A percentile compares a stretch with the other conserved stretches of the same genome.
These are phyloP conservation scores for Firmiana major DNA, from an alignment of 345 rosid genomes.

Conservation along the genomic window DNA sequence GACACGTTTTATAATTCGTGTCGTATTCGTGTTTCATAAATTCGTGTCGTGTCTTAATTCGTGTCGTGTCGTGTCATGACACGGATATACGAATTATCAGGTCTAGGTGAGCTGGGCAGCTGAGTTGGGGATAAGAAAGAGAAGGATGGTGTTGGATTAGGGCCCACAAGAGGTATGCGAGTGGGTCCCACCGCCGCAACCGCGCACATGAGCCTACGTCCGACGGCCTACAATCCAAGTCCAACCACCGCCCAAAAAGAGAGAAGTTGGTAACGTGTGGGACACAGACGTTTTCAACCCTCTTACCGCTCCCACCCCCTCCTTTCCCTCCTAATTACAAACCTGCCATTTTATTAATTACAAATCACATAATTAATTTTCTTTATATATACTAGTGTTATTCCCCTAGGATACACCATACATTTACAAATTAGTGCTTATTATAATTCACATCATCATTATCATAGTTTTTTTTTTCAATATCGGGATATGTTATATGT, in stretches of 20 bases:
- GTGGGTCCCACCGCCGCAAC: conserved; percentile 31
- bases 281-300: neutral
- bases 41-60: too few relatives aligned
- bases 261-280: conserved; percentile 23
- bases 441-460: too few relatives aligned
- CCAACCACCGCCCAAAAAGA: conserved; percentile 21
- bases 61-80: too few relatives aligned
- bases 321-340: neutral
- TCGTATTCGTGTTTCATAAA: too few relatives aligned
- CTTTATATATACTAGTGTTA: too few relatives aligned
- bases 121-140: conserved; percentile 3
- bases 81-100: too few relatives aligned
- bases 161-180: neutral
- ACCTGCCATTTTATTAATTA: neutral
- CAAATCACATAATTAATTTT: too few relatives aligned
- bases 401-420: too few relatives aligned
- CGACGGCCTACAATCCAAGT: conserved; percentile 20
- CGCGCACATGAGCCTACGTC: conserved; percentile 25
- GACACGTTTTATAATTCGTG: too few relatives aligned
- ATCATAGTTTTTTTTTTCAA: too few relatives aligned
- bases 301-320: neutral
- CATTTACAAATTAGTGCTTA: too few relatives aligned
- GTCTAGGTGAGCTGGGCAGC: neutral
- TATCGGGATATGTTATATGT: too few relatives aligned
- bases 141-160: neutral